These are phyloP conservation scores for Trichoderma endophyticum DNA, from an alignment of 2,329 filamentous ascomycete genomes.

Conservation along the genomic window DNA sequence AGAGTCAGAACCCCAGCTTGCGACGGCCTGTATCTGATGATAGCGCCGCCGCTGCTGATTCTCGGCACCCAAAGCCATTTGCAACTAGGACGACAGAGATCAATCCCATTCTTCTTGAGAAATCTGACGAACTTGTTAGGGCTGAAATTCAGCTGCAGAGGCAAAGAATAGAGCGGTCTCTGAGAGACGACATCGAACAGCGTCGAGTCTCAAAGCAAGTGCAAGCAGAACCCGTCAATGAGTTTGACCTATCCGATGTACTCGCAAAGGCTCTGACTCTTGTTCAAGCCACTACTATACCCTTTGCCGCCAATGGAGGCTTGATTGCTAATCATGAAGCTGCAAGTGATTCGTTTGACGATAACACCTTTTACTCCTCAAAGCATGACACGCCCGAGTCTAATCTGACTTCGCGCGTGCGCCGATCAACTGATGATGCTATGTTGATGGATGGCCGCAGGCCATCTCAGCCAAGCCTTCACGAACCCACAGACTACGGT, in stretches of 20 bases:
- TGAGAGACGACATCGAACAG: conserved; percentile 76
- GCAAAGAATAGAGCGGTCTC: conserved; percentile 71
- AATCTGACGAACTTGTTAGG: conserved; percentile 78
- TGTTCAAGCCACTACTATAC: conserved; percentile 65
- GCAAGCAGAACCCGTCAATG: conserved; percentile 54
- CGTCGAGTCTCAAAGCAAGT: conserved; percentile 44
- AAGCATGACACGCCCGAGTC: conserved; percentile 74
- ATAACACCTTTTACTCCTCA: conserved; percentile 95
- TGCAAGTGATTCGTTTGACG: conserved; percentile 79
- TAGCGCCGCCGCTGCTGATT: background rate
- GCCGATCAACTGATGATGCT: conserved; percentile 41
- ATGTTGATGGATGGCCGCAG: conserved; percentile 22
- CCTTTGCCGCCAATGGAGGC: conserved; percentile 55
- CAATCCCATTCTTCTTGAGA: conserved; percentile 79
- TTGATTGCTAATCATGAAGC: conserved; percentile 55
- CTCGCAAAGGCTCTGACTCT: conserved; percentile 67
- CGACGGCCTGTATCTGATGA: background rate
- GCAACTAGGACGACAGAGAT: conserved; percentile 60
- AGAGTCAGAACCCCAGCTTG: background rate
- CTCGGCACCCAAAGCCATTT: background rate
- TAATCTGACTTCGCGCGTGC: conserved; percentile 47
- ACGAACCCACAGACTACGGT: background rate
- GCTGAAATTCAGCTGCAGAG: conserved; percentile 79
- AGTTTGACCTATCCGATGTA: conserved; percentile 71
- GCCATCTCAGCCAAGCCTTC: conserved; percentile 17